Base-by-base conservation (phyloP, 1,284 basidiomycete species). In the Rhodotorula sp. region DNA sequence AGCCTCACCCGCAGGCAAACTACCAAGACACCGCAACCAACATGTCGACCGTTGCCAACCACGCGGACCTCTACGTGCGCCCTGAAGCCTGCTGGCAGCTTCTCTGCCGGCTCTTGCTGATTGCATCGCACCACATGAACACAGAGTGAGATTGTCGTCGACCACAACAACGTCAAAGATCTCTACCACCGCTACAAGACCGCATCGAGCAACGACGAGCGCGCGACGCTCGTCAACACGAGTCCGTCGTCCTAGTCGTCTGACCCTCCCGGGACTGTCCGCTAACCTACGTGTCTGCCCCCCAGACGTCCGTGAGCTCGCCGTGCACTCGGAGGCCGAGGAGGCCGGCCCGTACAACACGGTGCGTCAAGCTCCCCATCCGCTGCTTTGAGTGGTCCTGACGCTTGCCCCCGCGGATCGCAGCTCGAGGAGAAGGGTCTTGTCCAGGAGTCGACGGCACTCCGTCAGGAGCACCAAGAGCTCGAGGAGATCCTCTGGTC, bases 401-500 rank as follows among this genome's bases (percentile, higher is more conserved):
- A 34, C 34, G 34, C 34, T 34, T 34, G 34, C 34, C 34, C 34
- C 34, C 34, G 34, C 34, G 34, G 34, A 34, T 34, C 34, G 34
- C 34, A 53, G 17, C 49, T 67, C 49, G 45, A 67, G 55, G 5
- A 46, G 54, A 49, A 56, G 41, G 66, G 59, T 12, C 44, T 69
- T 23, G 71, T 64, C 49, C 68, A 72, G 48, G 62, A 77, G 60
- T 68, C 34, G 44, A 56, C 66, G 34, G 44, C 21, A 14, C 46
- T 76, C 53, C 73, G 74, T 45, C 42, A 68, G 25, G 76, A 78
- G 48, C 79, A 80, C 53, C 69, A 76, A 54, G 25, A 74, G 42
- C 70, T 80, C 70, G 77, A 79, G 71, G 64, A 73, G 60, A 59
- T 73, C 23, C 71, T 78, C 65, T 67, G 71, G 17, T 60, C 65